A percentile compares a stretch with the other conserved stretches of the same genome.
Evolutionary conservation across 169 alveolate species (phyloP).

Genomic region (Plasmodium cynomolgi): DNA sequence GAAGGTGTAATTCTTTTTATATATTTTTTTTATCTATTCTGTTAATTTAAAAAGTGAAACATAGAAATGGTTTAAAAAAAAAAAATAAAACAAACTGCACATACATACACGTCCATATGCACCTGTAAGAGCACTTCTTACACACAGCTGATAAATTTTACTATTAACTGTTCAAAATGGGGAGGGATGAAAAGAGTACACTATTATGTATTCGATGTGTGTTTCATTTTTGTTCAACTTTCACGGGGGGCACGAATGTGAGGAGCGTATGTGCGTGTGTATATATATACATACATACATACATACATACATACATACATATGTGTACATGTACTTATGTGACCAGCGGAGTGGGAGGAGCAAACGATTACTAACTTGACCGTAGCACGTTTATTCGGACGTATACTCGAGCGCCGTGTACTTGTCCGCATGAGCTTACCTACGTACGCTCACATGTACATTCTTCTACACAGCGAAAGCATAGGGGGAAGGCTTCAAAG

Average conservation of each 20-base stretch:
- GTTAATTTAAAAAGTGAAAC: background rate
- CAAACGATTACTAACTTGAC: background rate
- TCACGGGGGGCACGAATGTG: background rate
- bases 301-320: background rate
- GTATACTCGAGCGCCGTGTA: background rate
- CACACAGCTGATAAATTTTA: background rate
- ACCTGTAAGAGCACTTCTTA: background rate
- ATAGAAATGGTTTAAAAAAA: background rate
- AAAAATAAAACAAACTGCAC: background rate
- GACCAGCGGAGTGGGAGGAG: background rate
- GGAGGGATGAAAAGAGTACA: background rate
- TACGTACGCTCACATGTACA: background rate
- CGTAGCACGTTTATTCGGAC: background rate
- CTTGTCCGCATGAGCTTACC: background rate
- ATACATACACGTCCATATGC: background rate
- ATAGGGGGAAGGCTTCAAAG: background rate
- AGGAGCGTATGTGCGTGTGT: background rate
- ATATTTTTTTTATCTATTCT: background rate
- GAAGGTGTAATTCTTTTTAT: background rate
- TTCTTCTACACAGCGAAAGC: background rate
- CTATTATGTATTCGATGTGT: background rate
- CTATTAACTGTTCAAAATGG: background rate
- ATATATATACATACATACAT: background rate
- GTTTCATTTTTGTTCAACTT: background rate
- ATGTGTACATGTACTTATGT: background rate